Conservation (phyloP, 495 filamentous ascomycete species). For the Penicillium mononematosum region DNA sequence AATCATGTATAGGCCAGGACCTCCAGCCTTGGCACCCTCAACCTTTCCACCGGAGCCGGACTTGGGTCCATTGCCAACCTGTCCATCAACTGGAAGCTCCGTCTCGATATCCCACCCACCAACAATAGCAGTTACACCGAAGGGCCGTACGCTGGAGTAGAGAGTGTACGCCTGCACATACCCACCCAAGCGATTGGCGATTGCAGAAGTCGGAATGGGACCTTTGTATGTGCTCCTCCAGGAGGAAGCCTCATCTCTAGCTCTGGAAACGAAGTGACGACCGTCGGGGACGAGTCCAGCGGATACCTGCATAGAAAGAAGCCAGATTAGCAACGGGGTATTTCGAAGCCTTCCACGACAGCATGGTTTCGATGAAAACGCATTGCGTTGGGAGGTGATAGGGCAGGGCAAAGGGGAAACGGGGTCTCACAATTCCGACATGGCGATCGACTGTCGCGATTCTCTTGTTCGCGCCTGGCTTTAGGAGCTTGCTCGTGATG, state of each 20-base stretch:
- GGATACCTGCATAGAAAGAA: slow-evolving; percentile 61
- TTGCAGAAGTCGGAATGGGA: slow-evolving; percentile 80
- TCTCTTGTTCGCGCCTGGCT: slow-evolving; percentile 89
- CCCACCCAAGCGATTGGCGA: slow-evolving; percentile 86
- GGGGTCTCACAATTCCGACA: slow-evolving; percentile 76
- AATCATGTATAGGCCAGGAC: slow-evolving; percentile 95
- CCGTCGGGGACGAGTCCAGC: slow-evolving; percentile 93
- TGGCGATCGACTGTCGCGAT: slow-evolving; percentile 94
- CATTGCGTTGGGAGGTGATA: background rate
- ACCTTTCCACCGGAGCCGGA: slow-evolving; percentile 79
- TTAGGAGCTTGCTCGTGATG: slow-evolving; percentile 89
- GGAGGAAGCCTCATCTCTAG: slow-evolving; percentile 83
- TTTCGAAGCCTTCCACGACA: background rate
- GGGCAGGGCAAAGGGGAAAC: background rate
- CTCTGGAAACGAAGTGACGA: slow-evolving; percentile 89
- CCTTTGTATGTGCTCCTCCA: slow-evolving; percentile 90
- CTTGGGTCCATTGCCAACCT: slow-evolving; percentile 77
- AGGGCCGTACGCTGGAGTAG: slow-evolving; percentile 92
- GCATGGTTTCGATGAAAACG: background rate
- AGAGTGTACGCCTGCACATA: slow-evolving; percentile 97
- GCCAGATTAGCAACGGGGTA: slow-evolving; percentile 4
- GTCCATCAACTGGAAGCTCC: slow-evolving; percentile 76
- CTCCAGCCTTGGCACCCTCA: slow-evolving; percentile 72
- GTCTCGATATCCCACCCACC: slow-evolving; percentile 88
- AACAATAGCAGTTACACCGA: slow-evolving; percentile 92